These are phyloP conservation scores for Geosmithia putterillii DNA, from an alignment of 2,329 filamentous ascomycete species.

Conservation along the genomic window DNA sequence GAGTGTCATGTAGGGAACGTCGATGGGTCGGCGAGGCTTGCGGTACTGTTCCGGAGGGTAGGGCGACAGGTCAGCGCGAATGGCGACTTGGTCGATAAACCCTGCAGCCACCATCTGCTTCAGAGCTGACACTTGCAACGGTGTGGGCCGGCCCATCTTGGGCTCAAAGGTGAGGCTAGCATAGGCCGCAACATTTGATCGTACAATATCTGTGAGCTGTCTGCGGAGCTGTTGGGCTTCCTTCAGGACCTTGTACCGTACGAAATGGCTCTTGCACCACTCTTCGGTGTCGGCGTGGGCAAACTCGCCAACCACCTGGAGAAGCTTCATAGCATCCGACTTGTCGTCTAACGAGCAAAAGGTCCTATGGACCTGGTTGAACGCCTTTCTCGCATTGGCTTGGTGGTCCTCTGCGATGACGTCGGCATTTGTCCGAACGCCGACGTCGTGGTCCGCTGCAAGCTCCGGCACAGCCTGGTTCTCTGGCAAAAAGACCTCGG, in stretches of 20 bases:
- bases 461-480: conserved; percentile 57
- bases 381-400: conserved; percentile 47
- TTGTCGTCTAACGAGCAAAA: conserved; percentile 73
- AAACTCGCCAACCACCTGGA: conserved; percentile 81
- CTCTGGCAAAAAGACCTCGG: conserved; percentile 77
- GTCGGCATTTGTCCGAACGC: conserved; percentile 52
- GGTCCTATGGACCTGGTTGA: conserved; percentile 61
- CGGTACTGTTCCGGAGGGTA: conserved; percentile 52
- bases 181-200: conserved; percentile 58
- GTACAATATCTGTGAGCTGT: conserved; percentile 74
- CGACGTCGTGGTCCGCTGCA: conserved; percentile 29
- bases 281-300: conserved; percentile 57
- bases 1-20: conserved; percentile 83
- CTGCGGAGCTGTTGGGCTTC: conserved; percentile 74
- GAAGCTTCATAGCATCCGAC: conserved; percentile 80
- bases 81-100: conserved; percentile 89
- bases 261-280: conserved; percentile 76
- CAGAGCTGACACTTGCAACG: conserved; percentile 63
- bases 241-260: conserved; percentile 74
- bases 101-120: conserved; percentile 88
- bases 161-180: conserved; percentile 43
- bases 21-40: conserved; percentile 74
- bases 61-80: conserved; percentile 78
- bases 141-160: conserved; percentile 43
- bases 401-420: conserved; percentile 59